Evolutionary conservation across 208 protist species (phyloP).

Genomic region (Crithidia mellificae): DNA sequence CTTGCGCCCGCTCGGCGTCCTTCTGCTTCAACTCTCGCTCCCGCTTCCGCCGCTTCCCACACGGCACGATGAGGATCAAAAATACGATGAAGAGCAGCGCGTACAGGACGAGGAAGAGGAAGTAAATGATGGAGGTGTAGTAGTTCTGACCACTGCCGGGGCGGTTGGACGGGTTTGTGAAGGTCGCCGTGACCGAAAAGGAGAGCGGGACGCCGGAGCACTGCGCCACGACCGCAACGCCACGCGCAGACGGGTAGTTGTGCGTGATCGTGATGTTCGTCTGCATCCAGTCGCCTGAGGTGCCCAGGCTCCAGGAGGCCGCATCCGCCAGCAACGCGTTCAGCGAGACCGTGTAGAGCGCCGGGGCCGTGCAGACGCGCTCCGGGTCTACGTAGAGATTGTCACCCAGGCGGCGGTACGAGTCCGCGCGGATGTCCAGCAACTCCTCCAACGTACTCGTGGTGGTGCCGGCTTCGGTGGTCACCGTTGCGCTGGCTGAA

Average conservation of each 20-base stretch:
- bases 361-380: constrained; percentile 39
- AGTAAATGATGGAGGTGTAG: constrained; percentile 41
- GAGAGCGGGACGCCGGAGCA: constrained; percentile 55
- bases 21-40: constrained; percentile 4
- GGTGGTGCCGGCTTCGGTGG: not conserved
- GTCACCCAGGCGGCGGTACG: not conserved
- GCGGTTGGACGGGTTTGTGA: constrained; percentile 29
- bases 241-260: constrained; percentile 22
- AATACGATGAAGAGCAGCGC: constrained; percentile 31
- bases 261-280: constrained; percentile 25
- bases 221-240: constrained; percentile 60
- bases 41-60: constrained; percentile 20
- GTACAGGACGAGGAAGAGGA: constrained; percentile 43
- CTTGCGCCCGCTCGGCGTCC: constrained; percentile 2
- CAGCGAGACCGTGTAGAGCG: constrained; percentile 42
- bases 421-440: not conserved
- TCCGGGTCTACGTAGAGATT: constrained; percentile 33
- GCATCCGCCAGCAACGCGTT: constrained; percentile 31
- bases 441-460: not conserved
- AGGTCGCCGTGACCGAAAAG: constrained; percentile 32
- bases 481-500: not conserved
- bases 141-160: constrained; percentile 40
- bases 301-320: constrained; percentile 26
- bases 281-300: constrained; percentile 17
- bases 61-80: constrained; percentile 41